Evolutionary conservation across 2,329 filamentous ascomycete species (phyloP), one percentile per base, ranked within the genome.

Genomic region (Alternaria infectoria): DNA sequence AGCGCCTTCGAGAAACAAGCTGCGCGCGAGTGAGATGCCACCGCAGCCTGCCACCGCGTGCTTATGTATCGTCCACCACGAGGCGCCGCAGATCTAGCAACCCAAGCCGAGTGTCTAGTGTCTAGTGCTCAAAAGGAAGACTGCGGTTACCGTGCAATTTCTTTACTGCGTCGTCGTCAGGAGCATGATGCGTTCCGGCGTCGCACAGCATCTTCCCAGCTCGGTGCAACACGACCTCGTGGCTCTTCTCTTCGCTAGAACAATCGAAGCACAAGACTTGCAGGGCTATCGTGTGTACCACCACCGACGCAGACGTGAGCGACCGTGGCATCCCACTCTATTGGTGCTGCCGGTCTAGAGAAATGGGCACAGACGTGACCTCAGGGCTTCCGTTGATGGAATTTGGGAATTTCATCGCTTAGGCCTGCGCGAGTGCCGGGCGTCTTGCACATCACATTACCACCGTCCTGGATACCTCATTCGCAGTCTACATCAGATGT

Each of bases 341-440:
- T 40, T 40, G 36, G 28, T 49, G 56, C 45, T 57, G 57, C 45
- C 56, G 46, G 57, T 49, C 49, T 21, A 57, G 54, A 51, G 55
- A 57, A 45, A 57, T 54, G 51, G 36, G 65, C 66, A 67, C 62
- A 56, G 67, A 66, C 56, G 47, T 71, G 68, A 66, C 65, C 54
- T 49, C 68, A 69, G 72, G 74, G 72, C 69, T 66, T 58, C 64
- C 59, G 67, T 73, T 66, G 72, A 75, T 62, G 74, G 74, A 73
- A 75, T 51, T 51, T 51, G n/a, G 28, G 21, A 76, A 74, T 74
- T 69, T 74, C 63, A 62, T 66, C 44, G 54, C 62, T 56, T 51
- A 62, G 68, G 63, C 61, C 56, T 64, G 49, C 17, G 15, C 36
- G 54, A 28, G 23, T 46, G 69, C 68, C 65, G 71, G 64, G 72